phyloP scores from a whole-genome alignment of 495 filamentous ascomycete genomes.

The Apodospora peruviana region DNA sequence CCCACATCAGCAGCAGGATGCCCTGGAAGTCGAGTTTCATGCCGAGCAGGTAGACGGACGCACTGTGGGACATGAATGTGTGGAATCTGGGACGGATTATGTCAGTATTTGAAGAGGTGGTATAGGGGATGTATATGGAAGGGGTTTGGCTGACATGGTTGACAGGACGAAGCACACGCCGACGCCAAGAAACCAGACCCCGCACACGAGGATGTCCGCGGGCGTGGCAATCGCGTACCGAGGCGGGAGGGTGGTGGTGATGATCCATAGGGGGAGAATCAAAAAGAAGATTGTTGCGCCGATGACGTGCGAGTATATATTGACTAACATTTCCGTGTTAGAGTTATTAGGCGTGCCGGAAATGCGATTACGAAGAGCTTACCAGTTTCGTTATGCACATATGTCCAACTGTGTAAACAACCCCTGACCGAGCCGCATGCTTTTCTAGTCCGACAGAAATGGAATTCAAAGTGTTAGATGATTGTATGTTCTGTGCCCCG shows the following conservation, averaged over 20 bases:
- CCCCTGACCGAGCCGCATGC: conserved; percentile 21
- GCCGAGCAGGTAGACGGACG: conserved; percentile 28
- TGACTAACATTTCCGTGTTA: conserved; percentile 28
- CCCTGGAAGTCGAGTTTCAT: conserved; percentile 48
- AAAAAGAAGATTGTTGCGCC: conserved; percentile 41
- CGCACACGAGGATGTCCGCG: conserved; percentile 40
- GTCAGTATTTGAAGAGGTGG: neutral
- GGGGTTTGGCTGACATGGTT: neutral
- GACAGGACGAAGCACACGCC: conserved; percentile 48
- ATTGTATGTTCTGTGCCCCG: neutral
- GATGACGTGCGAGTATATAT: conserved; percentile 47
- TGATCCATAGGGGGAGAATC: conserved; percentile 33
- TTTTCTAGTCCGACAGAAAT: conserved; percentile 3
- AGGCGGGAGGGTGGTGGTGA: conserved; percentile 23
- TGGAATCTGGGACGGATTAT: conserved; percentile 31
- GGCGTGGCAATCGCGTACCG: conserved; percentile 24
- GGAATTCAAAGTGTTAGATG: neutral
- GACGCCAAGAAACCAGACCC: conserved; percentile 44
- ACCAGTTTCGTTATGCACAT: conserved; percentile 45
- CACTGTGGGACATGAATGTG: conserved; percentile 45
- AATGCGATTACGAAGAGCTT: neutral
- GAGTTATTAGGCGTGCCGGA: neutral
- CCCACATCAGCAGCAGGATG: conserved; percentile 50
- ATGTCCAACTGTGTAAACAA: conserved; percentile 32
- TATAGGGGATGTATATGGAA: neutral